A percentile compares a stretch with the other conserved stretches of the same genome.
Conservation (phyloP, 1,139 yeast genomes). For the Lodderomyces jiufengensis region DNA sequence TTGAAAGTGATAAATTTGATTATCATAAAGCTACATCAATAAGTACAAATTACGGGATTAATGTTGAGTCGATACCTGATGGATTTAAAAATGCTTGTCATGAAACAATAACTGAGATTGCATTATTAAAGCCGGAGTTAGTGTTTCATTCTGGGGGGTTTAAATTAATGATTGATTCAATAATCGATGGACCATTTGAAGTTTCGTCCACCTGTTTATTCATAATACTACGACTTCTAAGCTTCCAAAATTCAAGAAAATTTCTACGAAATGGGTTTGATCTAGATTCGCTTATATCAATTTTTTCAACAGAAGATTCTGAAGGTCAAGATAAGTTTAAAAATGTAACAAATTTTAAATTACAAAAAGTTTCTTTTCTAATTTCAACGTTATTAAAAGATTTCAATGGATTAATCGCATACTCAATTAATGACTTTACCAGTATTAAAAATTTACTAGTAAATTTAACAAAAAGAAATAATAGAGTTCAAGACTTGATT, state of each 20-base stretch:
- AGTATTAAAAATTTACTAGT: conserved; percentile 57
- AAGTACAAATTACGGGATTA: conserved; percentile 1
- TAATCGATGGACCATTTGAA: conserved; percentile 62
- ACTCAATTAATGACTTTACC: conserved; percentile 55
- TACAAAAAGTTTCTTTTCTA: conserved; percentile 62
- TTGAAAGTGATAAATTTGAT: conserved; percentile 21
- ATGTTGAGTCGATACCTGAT: conserved; percentile 27
- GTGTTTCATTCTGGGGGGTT: conserved; percentile 66
- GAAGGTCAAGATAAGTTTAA: conserved; percentile 8
- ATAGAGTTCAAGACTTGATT: conserved; percentile 56
- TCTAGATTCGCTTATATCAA: conserved; percentile 58
- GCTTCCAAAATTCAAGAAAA: conserved; percentile 53
- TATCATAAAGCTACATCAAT: neutral
- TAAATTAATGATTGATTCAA: conserved; percentile 51
- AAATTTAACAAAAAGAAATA: conserved; percentile 58
- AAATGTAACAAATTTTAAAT: conserved; percentile 22
- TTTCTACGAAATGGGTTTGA: conserved; percentile 62
- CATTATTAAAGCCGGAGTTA: conserved; percentile 57
- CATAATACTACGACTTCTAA: conserved; percentile 58
- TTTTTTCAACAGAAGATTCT: conserved; percentile 38
- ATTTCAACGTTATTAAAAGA: conserved; percentile 61
- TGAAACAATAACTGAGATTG: conserved; percentile 71
- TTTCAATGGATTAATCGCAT: conserved; percentile 74
- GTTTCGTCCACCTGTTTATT: conserved; percentile 54
- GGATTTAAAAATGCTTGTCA: conserved; percentile 50